phyloP scores from a whole-genome alignment of 805 yeast genomes.

The Ogataea pini region DNA sequence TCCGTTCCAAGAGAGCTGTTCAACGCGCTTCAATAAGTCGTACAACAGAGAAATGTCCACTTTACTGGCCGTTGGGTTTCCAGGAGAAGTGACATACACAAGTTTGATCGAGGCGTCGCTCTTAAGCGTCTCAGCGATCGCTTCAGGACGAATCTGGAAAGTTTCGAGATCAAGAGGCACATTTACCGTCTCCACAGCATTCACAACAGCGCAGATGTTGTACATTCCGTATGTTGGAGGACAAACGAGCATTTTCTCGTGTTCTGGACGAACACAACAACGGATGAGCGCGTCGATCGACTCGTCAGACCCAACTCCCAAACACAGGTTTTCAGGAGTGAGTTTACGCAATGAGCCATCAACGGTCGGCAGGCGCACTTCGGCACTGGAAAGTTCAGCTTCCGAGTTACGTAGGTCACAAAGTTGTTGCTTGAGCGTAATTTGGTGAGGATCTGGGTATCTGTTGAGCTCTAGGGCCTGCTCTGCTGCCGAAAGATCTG shows the following conservation, averaged over 20 bases:
- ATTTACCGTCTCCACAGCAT: conserved; percentile 76
- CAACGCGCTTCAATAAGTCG: conserved; percentile 41
- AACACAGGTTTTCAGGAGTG: conserved; percentile 69
- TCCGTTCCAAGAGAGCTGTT: conserved; percentile 62
- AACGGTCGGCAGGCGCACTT: conserved; percentile 23
- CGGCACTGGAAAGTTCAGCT: conserved; percentile 30
- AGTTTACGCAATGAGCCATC: conserved; percentile 15
- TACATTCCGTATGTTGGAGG: conserved; percentile 99
- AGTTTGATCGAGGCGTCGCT: conserved; percentile 68
- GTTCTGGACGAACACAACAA: conserved; percentile 79
- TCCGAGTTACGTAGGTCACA: conserved; percentile 68
- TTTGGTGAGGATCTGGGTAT: conserved; percentile 96
- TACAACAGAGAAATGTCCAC: conserved; percentile 52
- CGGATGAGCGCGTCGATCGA: conserved; percentile 87
- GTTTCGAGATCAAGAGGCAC: conserved; percentile 70
- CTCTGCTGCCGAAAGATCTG: conserved; percentile 46
- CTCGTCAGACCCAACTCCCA: conserved; percentile 98
- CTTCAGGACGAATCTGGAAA: conserved; percentile 63
- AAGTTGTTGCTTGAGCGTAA: conserved; percentile 68
- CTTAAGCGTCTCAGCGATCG: conserved; percentile 51
- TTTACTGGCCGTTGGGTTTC: conserved; percentile 87
- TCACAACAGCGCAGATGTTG: conserved; percentile 83
- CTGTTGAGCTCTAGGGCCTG: conserved; percentile 65
- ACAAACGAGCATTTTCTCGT: conserved; percentile 77
- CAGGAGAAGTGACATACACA: conserved; percentile 89